These are phyloP conservation scores for Lachnellula occidentalis DNA, from an alignment of 2,329 filamentous ascomycete species.

Conservation along the genomic window DNA sequence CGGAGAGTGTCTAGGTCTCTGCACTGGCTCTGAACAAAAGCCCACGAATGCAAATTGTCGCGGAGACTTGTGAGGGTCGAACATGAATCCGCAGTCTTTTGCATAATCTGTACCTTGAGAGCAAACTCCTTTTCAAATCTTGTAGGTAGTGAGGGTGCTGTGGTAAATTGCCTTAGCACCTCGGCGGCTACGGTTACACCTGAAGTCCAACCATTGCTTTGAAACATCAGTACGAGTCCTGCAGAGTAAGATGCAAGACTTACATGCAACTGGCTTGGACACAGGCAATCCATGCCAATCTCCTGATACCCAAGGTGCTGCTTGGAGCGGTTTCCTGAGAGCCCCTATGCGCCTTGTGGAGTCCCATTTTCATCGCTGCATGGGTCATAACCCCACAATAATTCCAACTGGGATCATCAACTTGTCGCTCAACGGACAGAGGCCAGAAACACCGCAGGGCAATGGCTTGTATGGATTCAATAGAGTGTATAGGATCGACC, in stretches of 20 bases:
- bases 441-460: constrained; percentile 24
- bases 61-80: background rate
- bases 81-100: background rate
- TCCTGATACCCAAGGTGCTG: background rate
- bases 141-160: background rate
- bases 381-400: constrained; percentile 14
- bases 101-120: background rate
- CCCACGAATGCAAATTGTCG: background rate
- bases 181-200: background rate
- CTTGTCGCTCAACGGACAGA: constrained; percentile 12
- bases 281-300: constrained; percentile 7
- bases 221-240: too few relatives aligned
- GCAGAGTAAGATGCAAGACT: background rate
- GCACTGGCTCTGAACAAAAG: constrained; percentile 6
- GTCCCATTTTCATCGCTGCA: constrained; percentile 6
- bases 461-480: constrained; percentile 16
- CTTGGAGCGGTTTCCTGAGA: background rate
- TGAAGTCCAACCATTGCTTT: background rate
- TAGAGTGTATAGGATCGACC: background rate
- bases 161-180: background rate
- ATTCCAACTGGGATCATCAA: constrained; percentile 14
- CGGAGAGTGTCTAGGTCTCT: constrained; percentile 6
- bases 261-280: constrained; percentile 2
- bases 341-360: constrained; percentile 2
- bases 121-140: background rate